Conservation (phyloP, 129 eudicot genomes). For the Tanacetum coccineum region DNA sequence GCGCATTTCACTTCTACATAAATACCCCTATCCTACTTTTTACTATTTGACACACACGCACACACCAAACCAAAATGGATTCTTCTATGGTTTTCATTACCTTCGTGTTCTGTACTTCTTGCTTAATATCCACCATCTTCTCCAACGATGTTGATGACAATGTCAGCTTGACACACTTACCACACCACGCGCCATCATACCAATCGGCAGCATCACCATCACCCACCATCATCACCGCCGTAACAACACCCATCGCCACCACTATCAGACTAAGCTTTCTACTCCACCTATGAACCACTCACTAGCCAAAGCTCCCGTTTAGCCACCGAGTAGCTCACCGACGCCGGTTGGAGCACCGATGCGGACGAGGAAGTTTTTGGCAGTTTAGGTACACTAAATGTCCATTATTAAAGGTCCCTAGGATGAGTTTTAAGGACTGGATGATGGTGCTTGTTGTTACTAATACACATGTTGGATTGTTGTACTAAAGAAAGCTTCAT, state of each 20-base stretch:
- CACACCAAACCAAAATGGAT: too few species aligned
- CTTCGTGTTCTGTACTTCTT: background rate
- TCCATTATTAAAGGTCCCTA: constrained; percentile 17
- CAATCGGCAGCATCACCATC: background rate
- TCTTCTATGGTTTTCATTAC: too few species aligned
- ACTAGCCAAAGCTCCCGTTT: constrained; percentile 25
- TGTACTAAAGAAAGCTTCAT: constrained; percentile 5
- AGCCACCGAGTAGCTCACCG: constrained; percentile 32
- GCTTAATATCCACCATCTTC: too few species aligned
- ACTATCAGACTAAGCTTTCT: constrained; percentile 39
- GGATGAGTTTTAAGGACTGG: constrained; percentile 19
- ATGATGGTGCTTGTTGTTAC: constrained; percentile 28
- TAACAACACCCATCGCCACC: too few species aligned
- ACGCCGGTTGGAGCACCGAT: constrained; percentile 29
- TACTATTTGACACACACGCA: too few species aligned
- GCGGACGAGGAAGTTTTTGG: constrained; percentile 47
- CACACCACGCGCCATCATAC: constrained; percentile 19
- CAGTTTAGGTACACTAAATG: too few species aligned
- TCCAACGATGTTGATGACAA: constrained; percentile 20
- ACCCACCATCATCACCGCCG: constrained; percentile 36
- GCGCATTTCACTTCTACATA: too few species aligned
- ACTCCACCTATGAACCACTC: constrained; percentile 26
- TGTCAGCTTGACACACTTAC: constrained; percentile 28
- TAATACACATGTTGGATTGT: background rate
- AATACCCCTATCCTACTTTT: too few species aligned